A percentile compares a stretch with the other conserved stretches of the same genome.
These are phyloP conservation scores for Neofusicoccum ribis DNA, from an alignment of 2,329 filamentous ascomycete genomes.

Conservation along the genomic window DNA sequence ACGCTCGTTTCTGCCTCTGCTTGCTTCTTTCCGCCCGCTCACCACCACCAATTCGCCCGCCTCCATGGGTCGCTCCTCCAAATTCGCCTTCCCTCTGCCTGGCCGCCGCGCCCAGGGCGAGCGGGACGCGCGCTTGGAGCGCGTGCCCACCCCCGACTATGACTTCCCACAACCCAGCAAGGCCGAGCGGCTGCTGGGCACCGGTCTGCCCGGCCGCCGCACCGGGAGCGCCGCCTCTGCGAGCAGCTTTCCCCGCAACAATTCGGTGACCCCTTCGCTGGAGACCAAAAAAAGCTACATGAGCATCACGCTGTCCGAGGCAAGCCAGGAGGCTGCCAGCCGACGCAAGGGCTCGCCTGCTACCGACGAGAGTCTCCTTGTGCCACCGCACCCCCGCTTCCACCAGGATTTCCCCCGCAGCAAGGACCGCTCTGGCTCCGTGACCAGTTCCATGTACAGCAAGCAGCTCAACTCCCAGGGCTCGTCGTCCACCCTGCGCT, in stretches of 20 bases:
- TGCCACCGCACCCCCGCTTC: slow-evolving; percentile 22
- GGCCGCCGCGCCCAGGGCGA: slow-evolving; percentile 31
- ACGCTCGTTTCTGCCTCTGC: slow-evolving; percentile 13
- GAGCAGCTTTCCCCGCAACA: slow-evolving; percentile 9
- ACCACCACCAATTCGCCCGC: neutral
- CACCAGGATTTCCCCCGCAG: slow-evolving; percentile 23
- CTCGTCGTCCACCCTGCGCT: slow-evolving; percentile 43
- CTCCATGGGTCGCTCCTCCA: slow-evolving; percentile 23
- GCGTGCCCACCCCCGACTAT: neutral
- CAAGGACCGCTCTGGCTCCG: slow-evolving; percentile 28
- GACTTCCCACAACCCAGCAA: slow-evolving; percentile 25
- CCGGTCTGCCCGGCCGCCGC: slow-evolving; percentile 31
- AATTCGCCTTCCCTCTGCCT: slow-evolving; percentile 41
- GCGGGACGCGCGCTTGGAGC: slow-evolving; percentile 15
- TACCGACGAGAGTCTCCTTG: slow-evolving; percentile 22
- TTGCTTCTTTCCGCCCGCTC: slow-evolving; percentile 1
- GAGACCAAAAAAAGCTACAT: slow-evolving; percentile 32
- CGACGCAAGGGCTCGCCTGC: slow-evolving; percentile 28
- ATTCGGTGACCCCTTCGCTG: slow-evolving; percentile 22
- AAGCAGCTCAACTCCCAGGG: slow-evolving; percentile 32
- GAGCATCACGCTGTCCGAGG: slow-evolving; percentile 34
- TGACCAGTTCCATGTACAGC: slow-evolving; percentile 30
- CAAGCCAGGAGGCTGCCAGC: slow-evolving; percentile 30
- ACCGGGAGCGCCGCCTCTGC: slow-evolving; percentile 20
- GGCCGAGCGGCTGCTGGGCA: slow-evolving; percentile 40